Evolutionary conservation across 768 basidiomycete species (phyloP).

Genomic region (Suillus lakei): DNA sequence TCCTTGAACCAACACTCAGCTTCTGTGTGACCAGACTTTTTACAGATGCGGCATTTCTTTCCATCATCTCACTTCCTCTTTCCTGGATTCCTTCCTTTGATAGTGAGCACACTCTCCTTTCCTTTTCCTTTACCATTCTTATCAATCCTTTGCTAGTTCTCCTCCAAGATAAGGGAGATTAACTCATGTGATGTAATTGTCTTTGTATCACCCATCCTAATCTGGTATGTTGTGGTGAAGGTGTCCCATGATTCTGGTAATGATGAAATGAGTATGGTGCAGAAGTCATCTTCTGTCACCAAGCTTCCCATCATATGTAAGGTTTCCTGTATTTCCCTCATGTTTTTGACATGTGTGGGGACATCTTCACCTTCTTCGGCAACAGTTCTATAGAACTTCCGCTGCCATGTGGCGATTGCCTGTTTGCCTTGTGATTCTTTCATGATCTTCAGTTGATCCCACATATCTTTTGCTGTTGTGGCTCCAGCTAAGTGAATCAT

Average conservation of each 20-base stretch:
- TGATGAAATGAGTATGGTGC: too few relatives aligned
- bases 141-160: not conserved
- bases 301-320: not conserved
- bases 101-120: slow-evolving; percentile 7
- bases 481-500: not conserved
- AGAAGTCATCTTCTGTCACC: too few relatives aligned
- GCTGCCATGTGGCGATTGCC: too few relatives aligned
- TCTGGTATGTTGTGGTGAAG: not conserved
- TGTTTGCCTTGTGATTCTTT: not conserved
- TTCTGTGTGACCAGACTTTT: not conserved
- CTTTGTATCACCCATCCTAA: not conserved
- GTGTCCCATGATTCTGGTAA: too few relatives aligned
- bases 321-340: not conserved
- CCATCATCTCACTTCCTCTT: too few relatives aligned
- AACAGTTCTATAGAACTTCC: not conserved
- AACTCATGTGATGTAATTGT: not conserved
- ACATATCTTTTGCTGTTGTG: not conserved
- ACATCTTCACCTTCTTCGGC: slow-evolving; percentile 3
- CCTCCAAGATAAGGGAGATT: slow-evolving; percentile 5
- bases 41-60: slow-evolving; percentile 1
- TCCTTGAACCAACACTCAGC: not conserved
- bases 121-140: not conserved
- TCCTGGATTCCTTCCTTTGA: too few relatives aligned
- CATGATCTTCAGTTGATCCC: not conserved
- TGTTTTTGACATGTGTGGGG: not conserved